phyloP scores from a whole-genome alignment of 495 filamentous ascomycete genomes.

The Aspergillus incahuasiensis region DNA sequence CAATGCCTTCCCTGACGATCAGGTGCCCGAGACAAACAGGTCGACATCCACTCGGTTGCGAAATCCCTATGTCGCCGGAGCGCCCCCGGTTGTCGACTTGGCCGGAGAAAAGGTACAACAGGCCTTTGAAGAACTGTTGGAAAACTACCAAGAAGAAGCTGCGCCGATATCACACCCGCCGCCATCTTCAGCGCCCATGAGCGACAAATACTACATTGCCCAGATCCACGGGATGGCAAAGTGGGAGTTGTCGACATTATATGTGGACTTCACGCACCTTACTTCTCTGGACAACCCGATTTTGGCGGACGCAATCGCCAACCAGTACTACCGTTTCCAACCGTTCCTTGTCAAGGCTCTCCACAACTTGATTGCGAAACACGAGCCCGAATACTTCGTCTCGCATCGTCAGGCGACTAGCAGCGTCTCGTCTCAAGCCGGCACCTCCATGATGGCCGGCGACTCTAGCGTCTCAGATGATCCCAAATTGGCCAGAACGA shows the following conservation, averaged over 20 bases:
- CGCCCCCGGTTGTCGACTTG: conserved; percentile 81
- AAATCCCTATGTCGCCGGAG: conserved; percentile 56
- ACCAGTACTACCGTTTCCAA: conserved; percentile 90
- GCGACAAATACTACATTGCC: conserved; percentile 92
- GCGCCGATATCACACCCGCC: conserved; percentile 62
- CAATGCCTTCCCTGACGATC: conserved; percentile 56
- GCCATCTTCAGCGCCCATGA: conserved; percentile 67
- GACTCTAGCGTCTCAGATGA: conserved; percentile 54
- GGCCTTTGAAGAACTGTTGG: conserved; percentile 83
- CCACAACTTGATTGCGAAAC: conserved; percentile 88
- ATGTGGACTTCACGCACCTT: conserved; percentile 92
- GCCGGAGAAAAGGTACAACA: conserved; percentile 81
- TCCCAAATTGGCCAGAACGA: conserved; percentile 29
- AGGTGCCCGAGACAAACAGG: conserved; percentile 50
- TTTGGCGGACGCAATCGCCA: conserved; percentile 76
- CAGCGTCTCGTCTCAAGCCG: conserved; percentile 55
- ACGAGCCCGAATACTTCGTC: conserved; percentile 90
- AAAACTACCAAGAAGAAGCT: conserved; percentile 77
- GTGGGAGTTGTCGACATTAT: conserved; percentile 89
- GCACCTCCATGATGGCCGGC: conserved; percentile 62
- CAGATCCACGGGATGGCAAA: conserved; percentile 87
- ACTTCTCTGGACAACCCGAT: conserved; percentile 63
- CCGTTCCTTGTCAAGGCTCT: conserved; percentile 87
- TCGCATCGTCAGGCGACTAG: conserved; percentile 78
- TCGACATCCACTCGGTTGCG: conserved; percentile 54